Percentiles rank a stretch among this genome's conserved stretches.
These are phyloP conservation scores for Pythium volutum DNA, from an alignment of 352 stramenopile genomes.

Conservation along the genomic window DNA sequence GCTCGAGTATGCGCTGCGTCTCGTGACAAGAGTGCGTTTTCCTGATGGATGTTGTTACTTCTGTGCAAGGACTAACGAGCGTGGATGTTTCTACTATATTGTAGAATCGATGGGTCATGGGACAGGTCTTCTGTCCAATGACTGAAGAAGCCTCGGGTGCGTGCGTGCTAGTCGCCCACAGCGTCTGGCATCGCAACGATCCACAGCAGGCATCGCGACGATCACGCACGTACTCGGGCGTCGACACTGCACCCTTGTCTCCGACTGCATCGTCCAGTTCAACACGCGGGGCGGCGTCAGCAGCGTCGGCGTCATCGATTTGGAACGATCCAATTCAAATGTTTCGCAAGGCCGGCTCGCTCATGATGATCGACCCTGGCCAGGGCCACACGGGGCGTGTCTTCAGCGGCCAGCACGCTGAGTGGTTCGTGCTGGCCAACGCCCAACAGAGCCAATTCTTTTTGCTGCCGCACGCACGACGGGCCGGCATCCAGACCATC, in stretches of 20 bases:
- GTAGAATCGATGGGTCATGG: conserved; percentile 67
- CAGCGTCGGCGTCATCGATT: conserved; percentile 26
- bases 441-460: conserved; percentile 71
- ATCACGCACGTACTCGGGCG: background rate
- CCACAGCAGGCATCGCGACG: background rate
- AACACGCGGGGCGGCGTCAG: conserved; percentile 4
- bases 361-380: conserved; percentile 74
- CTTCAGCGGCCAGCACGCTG: conserved; percentile 66
- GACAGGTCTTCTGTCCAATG: conserved; percentile 69
- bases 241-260: background rate
- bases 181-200: conserved; percentile 67
- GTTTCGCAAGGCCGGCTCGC: conserved; percentile 65
- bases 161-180: conserved; percentile 64
- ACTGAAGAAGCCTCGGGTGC: conserved; percentile 45
- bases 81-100: background rate
- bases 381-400: conserved; percentile 73
- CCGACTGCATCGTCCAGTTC: conserved; percentile 9
- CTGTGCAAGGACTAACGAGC: background rate
- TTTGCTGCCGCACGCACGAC: conserved; percentile 61
- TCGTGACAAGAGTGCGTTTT: conserved; percentile 48
- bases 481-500: conserved; percentile 58
- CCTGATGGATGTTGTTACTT: background rate
- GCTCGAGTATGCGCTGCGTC: conserved; percentile 64
- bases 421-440: conserved; percentile 55
- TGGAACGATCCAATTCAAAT: conserved; percentile 59